Evolutionary conservation across 1,139 yeast species (phyloP).

Genomic region (Blastobotrys proliferans): DNA sequence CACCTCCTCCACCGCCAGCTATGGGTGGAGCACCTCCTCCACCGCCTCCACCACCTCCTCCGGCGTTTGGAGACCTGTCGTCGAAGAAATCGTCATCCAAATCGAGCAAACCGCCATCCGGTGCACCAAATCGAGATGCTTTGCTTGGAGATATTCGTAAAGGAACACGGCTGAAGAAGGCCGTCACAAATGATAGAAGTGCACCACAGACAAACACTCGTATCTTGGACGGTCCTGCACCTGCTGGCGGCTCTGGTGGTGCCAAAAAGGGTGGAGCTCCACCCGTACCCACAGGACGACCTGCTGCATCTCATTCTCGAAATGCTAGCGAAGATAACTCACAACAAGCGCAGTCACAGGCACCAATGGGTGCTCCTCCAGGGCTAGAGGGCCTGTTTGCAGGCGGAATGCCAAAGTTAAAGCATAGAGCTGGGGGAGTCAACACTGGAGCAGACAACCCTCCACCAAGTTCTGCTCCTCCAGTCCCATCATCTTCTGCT

Average conservation of each 20-base stretch:
- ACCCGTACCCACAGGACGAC: slow-evolving; percentile 24
- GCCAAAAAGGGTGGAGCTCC: slow-evolving; percentile 35
- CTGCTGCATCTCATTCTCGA: slow-evolving; percentile 21
- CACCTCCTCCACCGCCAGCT: slow-evolving; percentile 30
- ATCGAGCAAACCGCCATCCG: slow-evolving; percentile 24
- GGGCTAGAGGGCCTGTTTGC: slow-evolving; percentile 78
- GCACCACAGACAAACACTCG: slow-evolving; percentile 49
- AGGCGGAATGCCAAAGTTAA: slow-evolving; percentile 79
- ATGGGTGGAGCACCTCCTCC: slow-evolving; percentile 26
- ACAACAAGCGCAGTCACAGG: slow-evolving; percentile 5
- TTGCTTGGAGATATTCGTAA: slow-evolving; percentile 81
- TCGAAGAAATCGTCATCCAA: slow-evolving; percentile 18
- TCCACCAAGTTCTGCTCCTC: slow-evolving; percentile 31
- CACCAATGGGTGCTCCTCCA: slow-evolving; percentile 39
- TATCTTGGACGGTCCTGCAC: slow-evolving; percentile 24
- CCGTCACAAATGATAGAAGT: slow-evolving; percentile 68
- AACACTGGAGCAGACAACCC: slow-evolving; percentile 41
- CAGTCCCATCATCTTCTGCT: slow-evolving; percentile 8
- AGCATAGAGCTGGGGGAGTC: slow-evolving; percentile 49
- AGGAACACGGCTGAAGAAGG: slow-evolving; percentile 70
- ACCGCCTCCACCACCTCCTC: slow-evolving; percentile 36
- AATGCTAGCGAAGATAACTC: slow-evolving; percentile 1
- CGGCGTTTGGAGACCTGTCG: slow-evolving; percentile 31
- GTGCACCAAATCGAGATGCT: slow-evolving; percentile 53
- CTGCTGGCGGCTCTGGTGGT: slow-evolving; percentile 13